Evolutionary conservation across 2,329 filamentous ascomycete species (phyloP).

Genomic region (Neonectria magnoliae): DNA sequence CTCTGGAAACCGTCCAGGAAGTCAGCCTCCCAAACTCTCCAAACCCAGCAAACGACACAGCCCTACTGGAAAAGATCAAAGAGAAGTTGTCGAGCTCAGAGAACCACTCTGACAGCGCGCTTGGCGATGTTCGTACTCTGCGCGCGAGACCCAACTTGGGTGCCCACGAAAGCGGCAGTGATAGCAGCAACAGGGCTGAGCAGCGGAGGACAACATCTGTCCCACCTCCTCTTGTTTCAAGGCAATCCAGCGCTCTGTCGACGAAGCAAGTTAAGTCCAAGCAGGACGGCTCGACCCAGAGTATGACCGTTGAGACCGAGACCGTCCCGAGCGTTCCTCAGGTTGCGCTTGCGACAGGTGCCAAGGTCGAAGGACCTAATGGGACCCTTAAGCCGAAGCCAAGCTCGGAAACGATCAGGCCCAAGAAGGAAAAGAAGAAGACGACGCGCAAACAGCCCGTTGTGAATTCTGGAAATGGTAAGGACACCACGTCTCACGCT

Average conservation of each 20-base stretch:
- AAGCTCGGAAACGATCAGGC: conserved; percentile 95
- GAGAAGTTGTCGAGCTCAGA: conserved; percentile 58
- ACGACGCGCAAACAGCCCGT: conserved; percentile 76
- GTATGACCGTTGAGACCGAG: conserved; percentile 98
- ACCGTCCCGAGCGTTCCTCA: conserved; percentile 93
- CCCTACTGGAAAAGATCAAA: conserved; percentile 60
- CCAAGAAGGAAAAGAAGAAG: conserved; percentile 92
- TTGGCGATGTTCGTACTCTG: conserved; percentile 53
- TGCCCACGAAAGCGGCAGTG: conserved; percentile 70
- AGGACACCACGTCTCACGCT: conserved; percentile 35
- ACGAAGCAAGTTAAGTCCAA: conserved; percentile 77
- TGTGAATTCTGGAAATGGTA: conserved; percentile 77
- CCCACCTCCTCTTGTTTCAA: conserved; percentile 65
- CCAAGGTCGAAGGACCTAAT: conserved; percentile 70
- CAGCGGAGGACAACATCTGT: conserved; percentile 56
- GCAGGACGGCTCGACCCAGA: conserved; percentile 80
- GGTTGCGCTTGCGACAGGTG: conserved; percentile 73
- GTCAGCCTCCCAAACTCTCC: conserved; percentile 81
- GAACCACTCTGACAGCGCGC: conserved; percentile 54
- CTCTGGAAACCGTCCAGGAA: conserved; percentile 91
- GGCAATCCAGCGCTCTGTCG: conserved; percentile 72
- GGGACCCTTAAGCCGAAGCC: conserved; percentile 85
- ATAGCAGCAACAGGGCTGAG: conserved; percentile 63
- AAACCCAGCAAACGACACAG: conserved; percentile 56
- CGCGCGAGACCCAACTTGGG: conserved; percentile 59